Conservation (phyloP, 495 filamentous ascomycete species). For the Xylaria venustula region DNA sequence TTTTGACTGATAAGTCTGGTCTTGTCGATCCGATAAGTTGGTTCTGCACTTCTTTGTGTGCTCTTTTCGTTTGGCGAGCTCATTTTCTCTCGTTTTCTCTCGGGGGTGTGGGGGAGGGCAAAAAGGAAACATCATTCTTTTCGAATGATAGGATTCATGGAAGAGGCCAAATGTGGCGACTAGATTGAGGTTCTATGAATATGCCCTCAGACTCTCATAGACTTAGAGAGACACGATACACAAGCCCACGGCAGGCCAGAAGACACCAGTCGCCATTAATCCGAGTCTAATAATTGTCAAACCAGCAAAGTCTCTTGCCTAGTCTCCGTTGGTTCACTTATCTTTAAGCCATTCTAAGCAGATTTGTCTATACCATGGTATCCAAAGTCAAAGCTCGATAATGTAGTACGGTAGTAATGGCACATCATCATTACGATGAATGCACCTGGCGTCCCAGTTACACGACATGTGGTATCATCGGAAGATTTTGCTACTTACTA, state of each 20-base stretch:
- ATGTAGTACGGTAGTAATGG: neutral
- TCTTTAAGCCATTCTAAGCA: too few species aligned
- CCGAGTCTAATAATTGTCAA: neutral
- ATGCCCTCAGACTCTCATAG: neutral
- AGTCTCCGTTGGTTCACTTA: too few species aligned
- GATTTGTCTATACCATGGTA: too few species aligned
- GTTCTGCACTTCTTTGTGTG: neutral
- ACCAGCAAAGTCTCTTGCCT: neutral
- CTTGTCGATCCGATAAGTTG: neutral
- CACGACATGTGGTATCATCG: neutral
- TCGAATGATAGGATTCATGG: neutral
- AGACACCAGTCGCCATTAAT: neutral
- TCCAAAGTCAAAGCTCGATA: too few species aligned
- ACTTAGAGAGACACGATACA: slow-evolving; percentile 9
- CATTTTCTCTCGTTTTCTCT: too few species aligned
- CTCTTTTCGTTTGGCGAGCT: too few species aligned
- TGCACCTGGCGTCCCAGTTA: neutral
- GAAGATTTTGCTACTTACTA: neutral
- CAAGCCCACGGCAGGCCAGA: neutral
- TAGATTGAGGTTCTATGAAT: slow-evolving; percentile 11
- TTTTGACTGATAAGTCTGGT: neutral
- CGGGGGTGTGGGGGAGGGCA: neutral
- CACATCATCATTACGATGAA: neutral
- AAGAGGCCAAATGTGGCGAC: neutral
- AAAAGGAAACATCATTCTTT: neutral